Base-by-base conservation (phyloP, 768 basidiomycete species). In the Punctularia strigosozonata region DNA sequence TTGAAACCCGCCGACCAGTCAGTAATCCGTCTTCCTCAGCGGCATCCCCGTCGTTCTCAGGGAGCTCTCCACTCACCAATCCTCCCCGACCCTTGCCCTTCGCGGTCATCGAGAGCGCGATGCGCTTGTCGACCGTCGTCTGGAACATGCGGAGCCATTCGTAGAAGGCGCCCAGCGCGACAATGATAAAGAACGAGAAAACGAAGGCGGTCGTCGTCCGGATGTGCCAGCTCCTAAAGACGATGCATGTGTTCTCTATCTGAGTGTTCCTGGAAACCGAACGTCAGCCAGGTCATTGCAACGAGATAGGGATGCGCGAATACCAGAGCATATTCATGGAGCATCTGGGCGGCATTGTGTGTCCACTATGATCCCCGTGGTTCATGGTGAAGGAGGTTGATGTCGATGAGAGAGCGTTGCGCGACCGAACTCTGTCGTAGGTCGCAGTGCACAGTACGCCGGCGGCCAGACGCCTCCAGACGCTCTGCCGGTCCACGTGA, bases 311-410 rank as follows among this genome's bases (percentile, higher is more conserved):
- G 24, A 51, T 54, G 33, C 46, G 26, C 26, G 15, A 28, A 28
- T 15, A 78, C 77, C 84, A 88, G 49, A 89, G 73, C 86, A 89
- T 89, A 57, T 84, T 62, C 77, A 83, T 80, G 6, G 73, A 60
- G 55, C 86, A 89, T 47, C 48, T 47, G 41, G 42, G 43, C 31
- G 46, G 53, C 26, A 44, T 43, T 7, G 31, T 54, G 49, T 75
- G 70, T 23, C 56, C 71, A 37, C 60, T 57, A 51, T 77, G 73
- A 47, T 67, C 61, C 20, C 50, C 54, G 53, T 61, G 59, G 36
- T 54, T 48, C 58, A 59, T 59, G 26, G 38, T n/a, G n/a, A n/a
- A n/a, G n/a, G n/a, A n/a, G n/a, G n/a, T n/a, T n/a, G n/a, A n/a
- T n/a, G n/a, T n/a, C n/a, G n/a, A n/a, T n/a, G n/a, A n/a, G n/a